Conservation (phyloP, 1,139 yeast species). For the Zygosaccharomyces sapae region DNA sequence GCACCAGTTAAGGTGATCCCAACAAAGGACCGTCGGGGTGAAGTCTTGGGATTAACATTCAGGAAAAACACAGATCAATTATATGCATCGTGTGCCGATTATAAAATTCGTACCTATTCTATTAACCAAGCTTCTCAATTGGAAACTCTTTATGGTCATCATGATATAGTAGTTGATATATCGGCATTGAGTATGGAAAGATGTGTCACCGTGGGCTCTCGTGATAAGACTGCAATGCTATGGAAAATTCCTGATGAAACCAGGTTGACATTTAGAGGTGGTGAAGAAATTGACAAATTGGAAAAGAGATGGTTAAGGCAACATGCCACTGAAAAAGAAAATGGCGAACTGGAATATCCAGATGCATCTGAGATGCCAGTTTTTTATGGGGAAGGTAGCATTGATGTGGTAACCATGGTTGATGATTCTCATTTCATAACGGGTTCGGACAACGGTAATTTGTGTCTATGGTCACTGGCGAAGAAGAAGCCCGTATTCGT, state of each 20-base stretch:
- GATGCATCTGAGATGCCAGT: constrained; percentile 35
- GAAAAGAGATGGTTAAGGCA: constrained; percentile 40
- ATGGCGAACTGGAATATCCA: constrained; percentile 31
- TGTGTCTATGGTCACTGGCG: constrained; percentile 81
- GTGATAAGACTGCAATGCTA: constrained; percentile 91
- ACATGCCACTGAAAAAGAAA: constrained; percentile 35
- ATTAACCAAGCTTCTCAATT: constrained; percentile 82
- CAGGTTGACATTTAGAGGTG: constrained; percentile 89
- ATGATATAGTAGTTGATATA: constrained; percentile 79
- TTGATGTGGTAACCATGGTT: constrained; percentile 85
- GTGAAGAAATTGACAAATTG: constrained; percentile 54
- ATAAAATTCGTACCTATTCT: constrained; percentile 82
- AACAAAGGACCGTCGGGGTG: constrained; percentile 64
- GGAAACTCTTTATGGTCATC: constrained; percentile 92
- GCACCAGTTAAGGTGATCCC: constrained; percentile 73
- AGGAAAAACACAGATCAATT: constrained; percentile 79
- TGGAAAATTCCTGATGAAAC: constrained; percentile 98
- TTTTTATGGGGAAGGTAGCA: constrained; percentile 74
- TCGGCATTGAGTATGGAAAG: constrained; percentile 79
- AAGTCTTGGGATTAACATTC: constrained; percentile 69
- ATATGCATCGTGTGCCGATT: constrained; percentile 89
- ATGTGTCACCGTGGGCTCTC: constrained; percentile 91
- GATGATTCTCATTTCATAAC: constrained; percentile 92
- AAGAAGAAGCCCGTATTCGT: constrained; percentile 82
- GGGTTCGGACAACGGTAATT: constrained; percentile 90